Base-by-base conservation (phyloP, 495 filamentous ascomycete species). In the Halenospora varia region DNA sequence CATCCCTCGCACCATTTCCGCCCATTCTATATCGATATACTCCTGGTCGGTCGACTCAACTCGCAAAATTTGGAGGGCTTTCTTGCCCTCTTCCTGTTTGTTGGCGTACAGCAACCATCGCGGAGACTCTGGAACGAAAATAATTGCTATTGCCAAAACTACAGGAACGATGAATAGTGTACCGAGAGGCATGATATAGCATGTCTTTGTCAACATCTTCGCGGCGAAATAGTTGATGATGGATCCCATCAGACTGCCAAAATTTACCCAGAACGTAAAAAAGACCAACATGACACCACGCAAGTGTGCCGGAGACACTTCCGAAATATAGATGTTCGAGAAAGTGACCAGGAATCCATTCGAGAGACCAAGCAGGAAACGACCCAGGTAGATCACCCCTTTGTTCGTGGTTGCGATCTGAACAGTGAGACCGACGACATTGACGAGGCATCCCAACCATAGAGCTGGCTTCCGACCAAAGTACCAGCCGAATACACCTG, bases 121-220 rank as follows among this genome's bases (percentile, higher is more conserved):
- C 0, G 83, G 83, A 2, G 77, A 79, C 59, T 86, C 83, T 8
- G 83, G 82, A 35, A 86, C 78, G 65, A 86, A 82, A 62, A 83
- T 69, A 4, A 86, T 64, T 6, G 71, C 75, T 22, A 75, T 65
- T 17, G 69, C 63, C 48, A 85, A 57, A 60, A 85, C 64, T 10
- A 71, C 69, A 0, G 82, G 82, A 8, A 85, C 70, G 25, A 84
- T 68, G 52, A 79, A 82, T 57, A 84, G 73, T 19, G 82, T 69
- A 6, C 80, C 82, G 0, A 86, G 70, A 2, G 83, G 81, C 52
- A 84, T 83, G 1, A 81, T 70, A 59, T 83, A 86, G 18, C 75
- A 71, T 8, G 69, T 64, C 54, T 68, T 77, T 26, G 68, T 74
- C 6, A 68, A 58, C 26, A 78, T 71, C 41, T 72, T 73, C 2